These are phyloP conservation scores for Allium cepa DNA, from an alignment of 106 monocot genomes.

Conservation along the genomic window DNA sequence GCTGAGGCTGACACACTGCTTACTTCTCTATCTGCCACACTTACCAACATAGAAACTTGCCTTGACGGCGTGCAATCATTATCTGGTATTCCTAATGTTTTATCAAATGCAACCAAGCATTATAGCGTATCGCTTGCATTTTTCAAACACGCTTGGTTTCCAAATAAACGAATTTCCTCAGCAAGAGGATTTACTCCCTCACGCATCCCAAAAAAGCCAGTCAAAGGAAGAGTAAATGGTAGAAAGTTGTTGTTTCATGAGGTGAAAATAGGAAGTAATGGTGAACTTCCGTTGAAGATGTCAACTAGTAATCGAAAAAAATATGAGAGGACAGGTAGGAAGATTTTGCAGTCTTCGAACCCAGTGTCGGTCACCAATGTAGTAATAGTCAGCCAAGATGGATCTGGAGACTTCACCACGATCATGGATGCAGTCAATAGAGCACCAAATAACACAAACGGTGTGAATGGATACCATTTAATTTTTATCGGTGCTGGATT, in stretches of 20 bases:
- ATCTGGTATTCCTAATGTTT: neutral
- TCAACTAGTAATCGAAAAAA: conserved; percentile 4
- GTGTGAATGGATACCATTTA: conserved; percentile 36
- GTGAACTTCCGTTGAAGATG: conserved; percentile 25
- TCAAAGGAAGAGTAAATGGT: neutral
- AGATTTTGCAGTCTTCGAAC: conserved; percentile 15
- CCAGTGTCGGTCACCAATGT: conserved; percentile 16
- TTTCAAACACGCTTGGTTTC: conserved; percentile 41
- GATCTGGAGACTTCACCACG: conserved; percentile 40
- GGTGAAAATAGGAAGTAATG: neutral
- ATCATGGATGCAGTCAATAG: conserved; percentile 32
- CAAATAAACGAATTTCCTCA: neutral
- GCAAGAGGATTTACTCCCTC: neutral
- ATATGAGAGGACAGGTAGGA: conserved; percentile 16
- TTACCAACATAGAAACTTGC: conserved; percentile 1
- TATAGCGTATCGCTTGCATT: conserved; percentile 62
- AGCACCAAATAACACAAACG: conserved; percentile 36
- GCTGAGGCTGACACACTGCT: neutral
- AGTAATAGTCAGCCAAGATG: conserved; percentile 42
- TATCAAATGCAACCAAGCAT: conserved; percentile 35
- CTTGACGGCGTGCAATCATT: neutral
- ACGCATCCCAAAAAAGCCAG: neutral
- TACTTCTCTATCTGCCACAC: neutral
- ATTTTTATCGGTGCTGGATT: conserved; percentile 38
- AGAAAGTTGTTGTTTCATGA: conserved; percentile 35